A percentile compares a stretch with the other conserved stretches of the same genome.
phyloP scores from a whole-genome alignment of 176 grass and related monocot genomes.

The Neostapfia colusana region DNA sequence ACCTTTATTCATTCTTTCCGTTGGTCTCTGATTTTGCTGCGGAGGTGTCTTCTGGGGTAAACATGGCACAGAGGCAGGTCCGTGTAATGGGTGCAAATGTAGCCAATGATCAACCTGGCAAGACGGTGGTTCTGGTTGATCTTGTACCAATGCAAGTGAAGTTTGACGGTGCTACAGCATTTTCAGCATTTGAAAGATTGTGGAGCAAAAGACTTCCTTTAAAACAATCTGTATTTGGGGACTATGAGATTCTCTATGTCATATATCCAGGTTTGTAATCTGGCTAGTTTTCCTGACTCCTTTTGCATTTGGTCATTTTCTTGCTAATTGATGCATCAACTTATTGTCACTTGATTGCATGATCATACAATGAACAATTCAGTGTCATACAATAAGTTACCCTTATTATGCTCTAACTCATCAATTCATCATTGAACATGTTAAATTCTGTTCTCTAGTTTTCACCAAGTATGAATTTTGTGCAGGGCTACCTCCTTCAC shows the following conservation, averaged over 20 bases:
- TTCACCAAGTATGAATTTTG: conserved; percentile 34
- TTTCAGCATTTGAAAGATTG: conserved; percentile 73
- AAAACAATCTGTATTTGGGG: conserved; percentile 68
- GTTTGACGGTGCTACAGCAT: conserved; percentile 69
- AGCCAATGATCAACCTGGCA: conserved; percentile 71
- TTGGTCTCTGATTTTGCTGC: conserved; percentile 82
- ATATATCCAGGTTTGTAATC: conserved; percentile 82
- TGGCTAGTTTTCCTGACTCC: background rate
- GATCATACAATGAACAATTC: background rate
- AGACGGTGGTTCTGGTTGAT: conserved; percentile 81
- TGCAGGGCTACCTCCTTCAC: conserved; percentile 92
- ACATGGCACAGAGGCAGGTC: conserved; percentile 73
- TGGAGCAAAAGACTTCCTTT: conserved; percentile 74
- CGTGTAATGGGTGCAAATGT: conserved; percentile 98
- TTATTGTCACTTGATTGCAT: conserved; percentile 23
- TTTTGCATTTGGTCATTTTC: conserved; percentile 35
- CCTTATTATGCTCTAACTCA: background rate
- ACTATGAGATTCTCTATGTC: conserved; percentile 85
- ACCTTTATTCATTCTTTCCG: conserved; percentile 88
- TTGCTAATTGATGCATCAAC: conserved; percentile 20
- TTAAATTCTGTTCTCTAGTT: conserved; percentile 20
- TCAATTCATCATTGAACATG: background rate
- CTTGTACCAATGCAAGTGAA: conserved; percentile 74
- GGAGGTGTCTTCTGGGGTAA: conserved; percentile 77
- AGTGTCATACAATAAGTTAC: conserved; percentile 11